Evolutionary conservation across 805 yeast genomes (phyloP).

Genomic region (Nakazawaea ambrosiae): DNA sequence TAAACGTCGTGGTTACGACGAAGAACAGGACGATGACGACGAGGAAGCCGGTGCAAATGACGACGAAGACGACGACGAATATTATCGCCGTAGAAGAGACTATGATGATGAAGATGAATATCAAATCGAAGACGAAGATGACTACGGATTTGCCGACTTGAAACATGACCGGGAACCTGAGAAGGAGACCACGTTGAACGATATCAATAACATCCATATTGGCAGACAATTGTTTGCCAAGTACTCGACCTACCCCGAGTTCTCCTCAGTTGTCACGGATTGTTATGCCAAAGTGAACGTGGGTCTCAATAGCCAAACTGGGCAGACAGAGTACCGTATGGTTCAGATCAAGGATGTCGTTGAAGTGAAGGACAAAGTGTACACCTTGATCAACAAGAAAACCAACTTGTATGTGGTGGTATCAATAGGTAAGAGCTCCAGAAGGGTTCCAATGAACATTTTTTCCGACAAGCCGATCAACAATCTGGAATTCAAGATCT

Average conservation of each 20-base stretch:
- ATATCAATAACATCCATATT: constrained; percentile 65
- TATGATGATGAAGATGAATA: constrained; percentile 27
- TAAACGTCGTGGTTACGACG: constrained; percentile 13
- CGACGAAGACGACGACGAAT: constrained; percentile 20
- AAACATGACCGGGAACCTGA: constrained; percentile 11
- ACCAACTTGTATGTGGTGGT: constrained; percentile 56
- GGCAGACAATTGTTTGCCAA: constrained; percentile 74
- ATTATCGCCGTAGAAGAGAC: background rate
- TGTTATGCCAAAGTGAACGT: constrained; percentile 80
- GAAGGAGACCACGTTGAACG: constrained; percentile 46
- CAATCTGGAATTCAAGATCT: constrained; percentile 66
- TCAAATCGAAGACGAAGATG: constrained; percentile 32
- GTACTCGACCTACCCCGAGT: constrained; percentile 77
- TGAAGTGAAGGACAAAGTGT: constrained; percentile 33
- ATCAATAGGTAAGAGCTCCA: constrained; percentile 74
- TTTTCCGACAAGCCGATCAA: constrained; percentile 75
- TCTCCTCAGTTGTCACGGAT: constrained; percentile 61
- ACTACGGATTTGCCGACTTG: constrained; percentile 27
- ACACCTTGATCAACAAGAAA: constrained; percentile 33
- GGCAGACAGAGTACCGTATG: constrained; percentile 68
- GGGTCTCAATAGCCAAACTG: constrained; percentile 58
- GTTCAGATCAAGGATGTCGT: constrained; percentile 70
- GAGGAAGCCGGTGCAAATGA: constrained; percentile 29
- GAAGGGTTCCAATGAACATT: constrained; percentile 67
- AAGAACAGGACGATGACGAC: constrained; percentile 37